phyloP scores from a whole-genome alignment of 331 rosid species.

The Malus hybrid region DNA sequence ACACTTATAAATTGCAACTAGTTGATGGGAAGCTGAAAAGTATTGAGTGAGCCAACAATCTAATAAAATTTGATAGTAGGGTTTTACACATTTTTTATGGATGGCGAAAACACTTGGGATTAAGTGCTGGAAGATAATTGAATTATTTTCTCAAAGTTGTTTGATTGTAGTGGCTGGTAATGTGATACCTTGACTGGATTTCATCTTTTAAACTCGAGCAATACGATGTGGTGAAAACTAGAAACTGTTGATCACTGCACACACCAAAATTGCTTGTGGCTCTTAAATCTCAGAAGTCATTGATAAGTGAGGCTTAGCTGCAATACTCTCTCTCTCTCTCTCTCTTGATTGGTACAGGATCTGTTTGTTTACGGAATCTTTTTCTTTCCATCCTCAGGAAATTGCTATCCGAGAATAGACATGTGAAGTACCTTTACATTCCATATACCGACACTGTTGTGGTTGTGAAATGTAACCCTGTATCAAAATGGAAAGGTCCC shows the following conservation, averaged over 20 bases:
- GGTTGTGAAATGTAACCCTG: constrained; percentile 89
- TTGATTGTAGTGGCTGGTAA: background rate
- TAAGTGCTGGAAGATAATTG: background rate
- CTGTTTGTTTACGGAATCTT: background rate
- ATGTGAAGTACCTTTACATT: constrained; percentile 79
- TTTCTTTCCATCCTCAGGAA: constrained; percentile 47
- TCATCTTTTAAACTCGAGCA: background rate
- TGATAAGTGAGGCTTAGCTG: background rate
- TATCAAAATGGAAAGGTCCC: constrained; percentile 84
- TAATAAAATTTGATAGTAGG: background rate
- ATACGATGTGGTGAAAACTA: background rate
- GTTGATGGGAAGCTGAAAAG: background rate
- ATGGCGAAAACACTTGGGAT: background rate
- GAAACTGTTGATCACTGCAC: background rate
- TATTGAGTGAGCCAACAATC: background rate
- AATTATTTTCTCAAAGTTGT: background rate
- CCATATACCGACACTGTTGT: constrained; percentile 74
- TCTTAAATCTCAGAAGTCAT: background rate
- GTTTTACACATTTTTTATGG: background rate
- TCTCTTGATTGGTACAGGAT: background rate
- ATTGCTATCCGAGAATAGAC: constrained; percentile 74
- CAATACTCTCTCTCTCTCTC: background rate
- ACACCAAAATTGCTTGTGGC: background rate
- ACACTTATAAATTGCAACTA: background rate
- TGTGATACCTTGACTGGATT: background rate